Conservation (phyloP, 768 basidiomycete genomes). For the Leucocoprinus leucothites region DNA sequence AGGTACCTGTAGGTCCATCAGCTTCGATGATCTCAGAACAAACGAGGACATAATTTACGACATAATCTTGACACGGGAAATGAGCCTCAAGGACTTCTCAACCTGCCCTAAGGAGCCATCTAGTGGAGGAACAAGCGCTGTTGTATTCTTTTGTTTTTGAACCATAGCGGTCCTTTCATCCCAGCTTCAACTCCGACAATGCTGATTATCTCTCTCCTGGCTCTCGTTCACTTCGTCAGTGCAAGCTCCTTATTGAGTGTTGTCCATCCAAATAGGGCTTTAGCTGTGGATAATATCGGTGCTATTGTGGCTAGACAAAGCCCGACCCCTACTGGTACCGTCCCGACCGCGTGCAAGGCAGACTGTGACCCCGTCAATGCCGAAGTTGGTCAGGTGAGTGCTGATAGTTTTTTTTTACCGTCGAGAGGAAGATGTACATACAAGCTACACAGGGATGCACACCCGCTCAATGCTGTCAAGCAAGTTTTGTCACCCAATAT, state of each 20-base stretch:
- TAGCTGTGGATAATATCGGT: background rate
- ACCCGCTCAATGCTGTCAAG: conserved; percentile 25
- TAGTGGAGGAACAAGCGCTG: background rate
- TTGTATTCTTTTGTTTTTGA: background rate
- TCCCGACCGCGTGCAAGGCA: conserved; percentile 30
- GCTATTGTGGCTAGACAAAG: conserved; percentile 19
- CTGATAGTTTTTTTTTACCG: background rate
- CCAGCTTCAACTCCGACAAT: too few relatives aligned
- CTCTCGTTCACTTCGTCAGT: background rate
- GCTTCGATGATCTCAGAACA: background rate
- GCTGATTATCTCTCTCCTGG: background rate
- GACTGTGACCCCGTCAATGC: conserved; percentile 27
- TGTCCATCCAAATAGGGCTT: background rate
- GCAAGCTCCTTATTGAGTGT: conserved; percentile 3
- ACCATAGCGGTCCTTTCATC: background rate
- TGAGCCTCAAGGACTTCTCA: background rate
- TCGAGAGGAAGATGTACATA: background rate
- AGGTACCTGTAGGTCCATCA: conserved; percentile 3
- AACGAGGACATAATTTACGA: background rate
- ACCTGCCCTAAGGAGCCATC: conserved; percentile 2
- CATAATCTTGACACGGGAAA: background rate
- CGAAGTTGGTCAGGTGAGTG: conserved; percentile 19
- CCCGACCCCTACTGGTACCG: conserved; percentile 12
- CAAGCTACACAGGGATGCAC: conserved; percentile 6
- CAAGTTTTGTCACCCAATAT: conserved; percentile 26